Base-by-base conservation (phyloP, 2,329 filamentous ascomycete species). In the Aspergillus ochraceoroseus region DNA sequence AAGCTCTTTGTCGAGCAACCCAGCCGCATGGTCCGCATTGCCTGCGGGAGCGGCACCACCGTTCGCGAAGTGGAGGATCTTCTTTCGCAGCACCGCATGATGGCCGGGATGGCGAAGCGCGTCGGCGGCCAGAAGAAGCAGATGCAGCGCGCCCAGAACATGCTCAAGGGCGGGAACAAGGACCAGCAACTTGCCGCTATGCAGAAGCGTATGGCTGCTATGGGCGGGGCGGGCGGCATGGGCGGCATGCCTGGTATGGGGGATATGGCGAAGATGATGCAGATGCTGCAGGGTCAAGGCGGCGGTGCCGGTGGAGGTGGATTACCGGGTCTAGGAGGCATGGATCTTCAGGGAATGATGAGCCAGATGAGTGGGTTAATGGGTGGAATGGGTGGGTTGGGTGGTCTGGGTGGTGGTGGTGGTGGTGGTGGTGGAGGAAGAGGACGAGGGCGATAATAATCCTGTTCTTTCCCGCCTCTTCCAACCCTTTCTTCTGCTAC, bases 51-150 rank as follows among this genome's bases (percentile, higher is more conserved):
- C 4, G 92, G 92, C 20, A 96, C 92, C 0, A 86, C 79, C 26
- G 92, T 98, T 2, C 79, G 79, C 15, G 92, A 98, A 64, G 88
- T 98, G 11, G 92, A 98, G 66, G 92, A 98, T 59, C 73, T 98
- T 5, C 77, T 98, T n/a, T 95, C 89, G 0, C 92, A 98, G 68
- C 90, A 96, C 64, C 83, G 87, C 55, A 95, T 96, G 85, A 98
- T 98, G 92, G 86, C 87, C 0, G 87, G 87, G 43, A 95, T 98
- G 88, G 92, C 92, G 33, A 98, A 96, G 81, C 94, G 94, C 72
- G 94, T 98, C 80, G 90, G 92, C 43, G 89, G 89, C 26, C 89
- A 87, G 63, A 94, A 95, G 84, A 92, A 92, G 71, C 94, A 95
- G 62, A 94, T 96, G 83, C 87, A 95, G 64, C 82, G 83, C 36